phyloP scores from a whole-genome alignment of 164 flowering plant species.

The Liriodendron chinense region DNA sequence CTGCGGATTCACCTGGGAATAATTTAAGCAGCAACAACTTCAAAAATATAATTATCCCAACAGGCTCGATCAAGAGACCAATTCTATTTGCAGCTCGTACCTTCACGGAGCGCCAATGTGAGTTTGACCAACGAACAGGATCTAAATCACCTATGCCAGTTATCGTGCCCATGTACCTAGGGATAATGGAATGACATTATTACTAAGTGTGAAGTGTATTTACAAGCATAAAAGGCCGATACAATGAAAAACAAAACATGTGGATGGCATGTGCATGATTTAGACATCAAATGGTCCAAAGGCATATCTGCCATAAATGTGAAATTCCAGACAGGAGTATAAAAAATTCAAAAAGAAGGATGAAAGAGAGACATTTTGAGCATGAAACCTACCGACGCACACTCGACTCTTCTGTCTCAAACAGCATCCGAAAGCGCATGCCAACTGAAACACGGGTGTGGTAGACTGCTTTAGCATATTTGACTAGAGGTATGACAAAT shows the following conservation, averaged over 20 bases:
- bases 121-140: slow-evolving; percentile 77
- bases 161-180: slow-evolving; percentile 89
- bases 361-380: neutral
- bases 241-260: neutral
- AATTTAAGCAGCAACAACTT: neutral
- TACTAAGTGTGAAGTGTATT: neutral
- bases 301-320: too few relatives aligned
- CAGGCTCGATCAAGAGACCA: neutral
- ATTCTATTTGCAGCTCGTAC: slow-evolving; percentile 22
- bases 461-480: slow-evolving; percentile 80
- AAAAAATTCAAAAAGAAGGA: neutral
- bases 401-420: slow-evolving; percentile 92
- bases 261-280: neutral
- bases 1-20: neutral
- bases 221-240: neutral
- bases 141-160: slow-evolving; percentile 87
- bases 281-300: neutral
- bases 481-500: slow-evolving; percentile 77
- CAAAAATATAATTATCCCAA: neutral
- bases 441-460: slow-evolving; percentile 95
- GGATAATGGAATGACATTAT: slow-evolving; percentile 8
- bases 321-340: neutral
- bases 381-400: slow-evolving; percentile 61
- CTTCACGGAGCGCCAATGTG: slow-evolving; percentile 98
- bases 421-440: slow-evolving; percentile 92